Percentiles rank a stretch among this genome's conserved stretches.
Evolutionary conservation across 805 yeast genomes (phyloP).

Genomic region (Spathaspora boniae): DNA sequence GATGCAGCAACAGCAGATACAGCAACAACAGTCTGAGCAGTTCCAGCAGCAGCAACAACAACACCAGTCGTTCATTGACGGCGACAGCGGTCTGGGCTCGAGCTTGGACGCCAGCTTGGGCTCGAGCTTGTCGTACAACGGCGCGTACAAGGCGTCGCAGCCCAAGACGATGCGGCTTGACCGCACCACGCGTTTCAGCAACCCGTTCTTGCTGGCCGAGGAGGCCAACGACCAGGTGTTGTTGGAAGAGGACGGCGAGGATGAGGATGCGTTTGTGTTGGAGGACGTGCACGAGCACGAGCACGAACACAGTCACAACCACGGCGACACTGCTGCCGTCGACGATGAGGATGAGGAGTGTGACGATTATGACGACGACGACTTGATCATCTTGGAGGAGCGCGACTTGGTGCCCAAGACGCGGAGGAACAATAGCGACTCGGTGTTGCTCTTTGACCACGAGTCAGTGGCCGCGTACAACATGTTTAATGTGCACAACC

Average conservation of each 20-base stretch:
- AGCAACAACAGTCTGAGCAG: no score
- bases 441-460: slow-evolving; percentile 30
- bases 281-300: slow-evolving; percentile 9
- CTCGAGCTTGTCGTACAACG: no score
- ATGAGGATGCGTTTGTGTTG: slow-evolving; percentile 2
- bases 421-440: slow-evolving; percentile 33
- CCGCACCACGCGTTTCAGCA: slow-evolving; percentile 3
- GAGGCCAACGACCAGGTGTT: slow-evolving; percentile 5
- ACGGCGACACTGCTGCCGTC: slow-evolving; percentile 10
- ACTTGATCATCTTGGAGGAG: slow-evolving; percentile 36
- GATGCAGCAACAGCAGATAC: no score
- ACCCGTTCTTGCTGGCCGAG: slow-evolving; percentile 9
- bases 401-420: slow-evolving; percentile 18
- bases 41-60: slow-evolving; percentile 6
- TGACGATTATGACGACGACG: slow-evolving; percentile 28
- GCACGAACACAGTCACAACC: slow-evolving; percentile 10
- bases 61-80: slow-evolving; percentile 1
- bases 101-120: background rate
- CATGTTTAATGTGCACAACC: slow-evolving; percentile 39
- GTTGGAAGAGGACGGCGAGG: background rate
- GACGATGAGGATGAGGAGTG: slow-evolving; percentile 16
- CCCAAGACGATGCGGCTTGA: no score
- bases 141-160: no score
- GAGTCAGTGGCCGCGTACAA: slow-evolving; percentile 42
- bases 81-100: background rate